Evolutionary conservation across 139 green algal species (phyloP).

Genomic region (Chara braunii): DNA sequence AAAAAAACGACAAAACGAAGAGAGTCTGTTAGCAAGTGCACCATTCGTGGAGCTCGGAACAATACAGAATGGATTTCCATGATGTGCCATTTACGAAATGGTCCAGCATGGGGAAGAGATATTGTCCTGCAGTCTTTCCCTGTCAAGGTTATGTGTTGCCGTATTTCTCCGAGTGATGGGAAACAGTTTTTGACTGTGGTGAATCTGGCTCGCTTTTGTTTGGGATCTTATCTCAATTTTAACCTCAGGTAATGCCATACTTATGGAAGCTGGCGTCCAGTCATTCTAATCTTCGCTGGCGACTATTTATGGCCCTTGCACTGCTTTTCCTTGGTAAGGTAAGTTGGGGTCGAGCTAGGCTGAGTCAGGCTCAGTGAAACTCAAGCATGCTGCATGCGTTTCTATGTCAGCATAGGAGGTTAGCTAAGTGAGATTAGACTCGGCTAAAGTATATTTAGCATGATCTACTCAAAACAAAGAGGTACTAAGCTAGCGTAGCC

Average conservation of each 20-base stretch:
- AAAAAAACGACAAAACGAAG: background rate
- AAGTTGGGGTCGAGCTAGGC: background rate
- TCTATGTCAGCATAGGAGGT: no score
- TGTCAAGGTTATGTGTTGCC: background rate
- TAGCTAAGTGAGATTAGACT: no score
- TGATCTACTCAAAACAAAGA: no score
- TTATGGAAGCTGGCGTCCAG: conserved; percentile 52
- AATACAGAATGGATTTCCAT: background rate
- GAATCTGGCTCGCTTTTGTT: background rate
- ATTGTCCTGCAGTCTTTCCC: background rate
- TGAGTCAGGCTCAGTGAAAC: no score
- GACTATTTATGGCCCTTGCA: conserved; percentile 53
- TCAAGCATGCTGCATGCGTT: no score
- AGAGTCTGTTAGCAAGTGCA: background rate
- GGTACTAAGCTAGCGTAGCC: no score
- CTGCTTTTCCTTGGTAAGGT: conserved; percentile 70
- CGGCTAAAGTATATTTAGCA: no score
- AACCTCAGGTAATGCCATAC: conserved; percentile 29
- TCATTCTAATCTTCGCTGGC: conserved; percentile 61
- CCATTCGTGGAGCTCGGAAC: background rate
- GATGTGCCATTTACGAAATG: background rate
- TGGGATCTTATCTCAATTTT: background rate
- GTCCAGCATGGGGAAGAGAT: no score
- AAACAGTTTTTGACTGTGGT: background rate
- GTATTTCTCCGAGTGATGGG: background rate